Percentiles rank a stretch among this genome's conserved stretches.
phyloP scores from a whole-genome alignment of 2,329 filamentous ascomycete species.

The Ambrosiella xylebori region DNA sequence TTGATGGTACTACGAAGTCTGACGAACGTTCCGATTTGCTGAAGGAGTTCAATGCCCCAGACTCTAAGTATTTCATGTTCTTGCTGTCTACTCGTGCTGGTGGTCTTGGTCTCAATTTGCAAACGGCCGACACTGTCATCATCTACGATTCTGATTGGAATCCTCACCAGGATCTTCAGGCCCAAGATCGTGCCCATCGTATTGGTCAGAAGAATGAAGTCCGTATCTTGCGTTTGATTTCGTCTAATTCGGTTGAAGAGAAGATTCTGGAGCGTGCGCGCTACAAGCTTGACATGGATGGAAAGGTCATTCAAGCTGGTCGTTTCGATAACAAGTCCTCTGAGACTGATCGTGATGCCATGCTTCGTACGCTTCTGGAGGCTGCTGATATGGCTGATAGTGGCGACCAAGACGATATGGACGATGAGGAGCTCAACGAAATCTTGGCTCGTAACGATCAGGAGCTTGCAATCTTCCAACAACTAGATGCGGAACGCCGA shows the following conservation, averaged over 20 bases:
- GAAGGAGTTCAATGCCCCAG: constrained; percentile 71
- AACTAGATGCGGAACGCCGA: constrained; percentile 60
- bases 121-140: constrained; percentile 96
- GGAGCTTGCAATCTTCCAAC: constrained; percentile 62
- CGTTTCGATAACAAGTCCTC: constrained; percentile 99
- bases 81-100: constrained; percentile 94
- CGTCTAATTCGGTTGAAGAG: constrained; percentile 91
- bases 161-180: constrained; percentile 95
- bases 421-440: constrained; percentile 91
- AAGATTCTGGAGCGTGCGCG: constrained; percentile 95
- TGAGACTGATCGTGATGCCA: constrained; percentile 92
- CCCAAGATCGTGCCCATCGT: constrained; percentile 98
- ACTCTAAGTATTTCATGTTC: constrained; percentile 94
- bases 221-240: constrained; percentile 86
- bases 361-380: constrained; percentile 85
- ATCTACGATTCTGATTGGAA: constrained; percentile 99
- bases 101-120: constrained; percentile 90
- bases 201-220: constrained; percentile 99
- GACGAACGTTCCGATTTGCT: constrained; percentile 90
- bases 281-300: constrained; percentile 98
- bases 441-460: constrained; percentile 78
- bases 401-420: constrained; percentile 86
- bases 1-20: constrained; percentile 93
- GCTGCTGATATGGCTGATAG: constrained; percentile 52
- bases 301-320: constrained; percentile 97